These are phyloP conservation scores for Schrenkiella parvula DNA, from an alignment of 345 rosid genomes.

Conservation along the genomic window DNA sequence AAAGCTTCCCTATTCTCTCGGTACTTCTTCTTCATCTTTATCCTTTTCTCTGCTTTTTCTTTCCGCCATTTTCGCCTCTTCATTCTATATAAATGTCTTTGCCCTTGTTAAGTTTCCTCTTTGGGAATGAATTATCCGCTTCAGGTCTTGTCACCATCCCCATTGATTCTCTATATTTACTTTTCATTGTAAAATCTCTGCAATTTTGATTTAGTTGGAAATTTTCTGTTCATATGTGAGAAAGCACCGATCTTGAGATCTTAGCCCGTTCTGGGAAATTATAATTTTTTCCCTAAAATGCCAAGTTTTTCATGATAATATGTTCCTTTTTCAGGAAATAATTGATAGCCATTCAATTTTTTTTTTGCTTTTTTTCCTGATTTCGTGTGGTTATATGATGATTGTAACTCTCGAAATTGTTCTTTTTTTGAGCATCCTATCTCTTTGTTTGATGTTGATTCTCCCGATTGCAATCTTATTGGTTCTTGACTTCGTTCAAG, in stretches of 20 bases:
- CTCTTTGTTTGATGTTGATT: conserved; percentile 11
- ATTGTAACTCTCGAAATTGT: neutral
- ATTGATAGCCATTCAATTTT: neutral
- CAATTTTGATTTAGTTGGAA: neutral
- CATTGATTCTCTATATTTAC: neutral
- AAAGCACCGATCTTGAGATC: conserved; percentile 21
- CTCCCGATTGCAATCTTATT: conserved; percentile 14
- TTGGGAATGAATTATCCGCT: neutral
- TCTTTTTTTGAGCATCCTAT: neutral
- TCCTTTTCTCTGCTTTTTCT: neutral
- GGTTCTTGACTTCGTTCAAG: conserved; percentile 23
- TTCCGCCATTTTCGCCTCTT: neutral
- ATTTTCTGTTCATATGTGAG: neutral
- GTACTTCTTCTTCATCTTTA: conserved; percentile 16
- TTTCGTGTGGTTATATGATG: conserved; percentile 17
- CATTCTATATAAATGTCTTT: conserved; percentile 3
- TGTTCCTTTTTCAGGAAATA: neutral
- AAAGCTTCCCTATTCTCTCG: conserved; percentile 19
- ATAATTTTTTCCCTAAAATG: neutral
- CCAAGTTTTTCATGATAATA: neutral
- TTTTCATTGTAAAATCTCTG: neutral
- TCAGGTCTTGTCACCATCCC: conserved; percentile 9
- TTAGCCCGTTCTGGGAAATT: neutral
- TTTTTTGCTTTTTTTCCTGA: neutral
- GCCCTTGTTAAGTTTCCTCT: neutral